These are phyloP conservation scores for Clonostachys rhizophaga DNA, from an alignment of 2,329 filamentous ascomycete species.

Conservation along the genomic window DNA sequence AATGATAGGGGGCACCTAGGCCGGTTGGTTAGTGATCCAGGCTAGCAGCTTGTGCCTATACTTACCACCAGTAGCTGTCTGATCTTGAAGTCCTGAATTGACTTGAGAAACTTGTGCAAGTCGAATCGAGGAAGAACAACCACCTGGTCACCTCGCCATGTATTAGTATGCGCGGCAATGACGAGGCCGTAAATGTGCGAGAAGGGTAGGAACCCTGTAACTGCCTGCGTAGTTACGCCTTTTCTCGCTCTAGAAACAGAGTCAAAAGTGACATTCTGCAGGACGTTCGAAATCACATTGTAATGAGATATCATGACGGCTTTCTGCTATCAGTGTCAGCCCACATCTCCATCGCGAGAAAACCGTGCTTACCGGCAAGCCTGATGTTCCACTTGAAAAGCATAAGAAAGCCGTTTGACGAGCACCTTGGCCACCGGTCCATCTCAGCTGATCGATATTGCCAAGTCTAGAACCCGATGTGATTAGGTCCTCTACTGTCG, in stretches of 20 bases:
- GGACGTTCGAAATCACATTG: slow-evolving; percentile 73
- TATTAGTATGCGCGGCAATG: slow-evolving; percentile 59
- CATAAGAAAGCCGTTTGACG: slow-evolving; percentile 71
- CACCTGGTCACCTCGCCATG: slow-evolving; percentile 69
- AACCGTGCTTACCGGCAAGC: slow-evolving; percentile 56
- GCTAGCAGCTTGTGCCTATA: too few species aligned
- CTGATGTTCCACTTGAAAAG: slow-evolving; percentile 77
- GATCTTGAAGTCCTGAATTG: slow-evolving; percentile 69
- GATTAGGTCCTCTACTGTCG: slow-evolving; percentile 63
- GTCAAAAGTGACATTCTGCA: slow-evolving; percentile 53
- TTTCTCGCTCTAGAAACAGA: slow-evolving; percentile 33
- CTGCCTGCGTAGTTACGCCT: slow-evolving; percentile 32
- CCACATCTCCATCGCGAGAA: background rate
- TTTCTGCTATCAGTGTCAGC: slow-evolving; percentile 45
- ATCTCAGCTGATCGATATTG: slow-evolving; percentile 51
- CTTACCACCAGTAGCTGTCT: slow-evolving; percentile 55
- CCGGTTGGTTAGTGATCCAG: too few species aligned
- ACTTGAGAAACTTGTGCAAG: slow-evolving; percentile 53
- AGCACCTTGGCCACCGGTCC: slow-evolving; percentile 60
- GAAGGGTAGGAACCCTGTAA: slow-evolving; percentile 67
- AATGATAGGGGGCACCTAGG: slow-evolving; percentile 67
- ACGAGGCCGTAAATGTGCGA: slow-evolving; percentile 80
- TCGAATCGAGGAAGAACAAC: slow-evolving; percentile 76
- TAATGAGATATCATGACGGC: slow-evolving; percentile 78
- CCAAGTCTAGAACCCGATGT: slow-evolving; percentile 51